A percentile compares a stretch with the other conserved stretches of the same genome.
These are phyloP conservation scores for Wakefieldia striispora DNA, from an alignment of 768 basidiomycete species.

Conservation along the genomic window DNA sequence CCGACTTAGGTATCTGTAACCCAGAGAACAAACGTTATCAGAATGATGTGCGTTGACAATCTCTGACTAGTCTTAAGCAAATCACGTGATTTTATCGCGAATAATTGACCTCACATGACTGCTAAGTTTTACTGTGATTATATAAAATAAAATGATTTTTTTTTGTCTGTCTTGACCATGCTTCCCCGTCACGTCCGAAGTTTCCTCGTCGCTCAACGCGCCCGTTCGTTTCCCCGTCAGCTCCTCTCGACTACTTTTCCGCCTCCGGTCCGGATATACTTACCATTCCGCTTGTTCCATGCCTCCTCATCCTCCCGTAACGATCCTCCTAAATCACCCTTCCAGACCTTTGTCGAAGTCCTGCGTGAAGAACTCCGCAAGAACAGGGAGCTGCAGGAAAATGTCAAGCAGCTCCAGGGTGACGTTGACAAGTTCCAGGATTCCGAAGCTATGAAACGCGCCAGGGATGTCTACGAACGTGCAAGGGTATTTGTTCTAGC, in stretches of 20 bases:
- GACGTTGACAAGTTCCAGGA: conserved; percentile 98
- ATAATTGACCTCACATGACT: too few relatives aligned
- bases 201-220: conserved; percentile 31
- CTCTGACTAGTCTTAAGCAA: too few relatives aligned
- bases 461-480: conserved; percentile 88
- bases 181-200: conserved; percentile 48
- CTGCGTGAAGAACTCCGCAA: conserved; percentile 90
- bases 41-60: too few relatives aligned
- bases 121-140: not conserved
- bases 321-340: conserved; percentile 86
- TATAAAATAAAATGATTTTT: conserved; percentile 12
- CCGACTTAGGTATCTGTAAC: too few relatives aligned
- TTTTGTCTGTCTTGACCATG: conserved; percentile 28
- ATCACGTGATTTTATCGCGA: too few relatives aligned
- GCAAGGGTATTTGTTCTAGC: conserved; percentile 68
- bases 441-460: conserved; percentile 92
- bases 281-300: conserved; percentile 48
- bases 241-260: conserved; percentile 15
- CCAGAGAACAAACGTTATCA: too few relatives aligned
- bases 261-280: conserved; percentile 32
- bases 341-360: conserved; percentile 94
- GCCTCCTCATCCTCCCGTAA: conserved; percentile 59
- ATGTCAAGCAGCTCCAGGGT: conserved; percentile 95
- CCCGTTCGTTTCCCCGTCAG: conserved; percentile 18
- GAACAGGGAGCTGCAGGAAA: conserved; percentile 92